These are phyloP conservation scores for Apophysomyces trapeziformis DNA, from an alignment of 371 early-diverging fungal species.

Conservation along the genomic window DNA sequence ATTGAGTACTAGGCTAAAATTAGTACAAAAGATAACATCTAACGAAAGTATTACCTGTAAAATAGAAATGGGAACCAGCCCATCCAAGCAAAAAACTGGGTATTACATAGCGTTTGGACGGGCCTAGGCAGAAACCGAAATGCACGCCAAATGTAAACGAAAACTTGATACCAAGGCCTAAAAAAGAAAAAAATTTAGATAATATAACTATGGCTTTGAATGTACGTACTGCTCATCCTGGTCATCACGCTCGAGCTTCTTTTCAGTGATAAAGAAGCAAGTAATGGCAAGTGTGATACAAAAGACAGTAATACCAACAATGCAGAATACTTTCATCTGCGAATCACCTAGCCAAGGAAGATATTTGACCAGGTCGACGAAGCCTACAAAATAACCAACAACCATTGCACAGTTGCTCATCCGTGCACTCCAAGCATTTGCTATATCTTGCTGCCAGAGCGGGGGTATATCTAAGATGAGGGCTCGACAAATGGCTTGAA, in stretches of 20 bases:
- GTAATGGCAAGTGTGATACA: conserved; percentile 53
- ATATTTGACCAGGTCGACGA: conserved; percentile 65
- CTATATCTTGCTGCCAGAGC: conserved; percentile 68
- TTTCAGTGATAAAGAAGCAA: conserved; percentile 61
- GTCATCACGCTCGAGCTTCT: conserved; percentile 31
- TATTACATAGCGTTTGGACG: conserved; percentile 72
- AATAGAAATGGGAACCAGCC: conserved; percentile 86
- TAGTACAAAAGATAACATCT: neutral
- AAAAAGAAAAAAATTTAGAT: neutral
- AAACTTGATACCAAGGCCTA: conserved; percentile 59
- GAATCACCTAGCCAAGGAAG: conserved; percentile 67
- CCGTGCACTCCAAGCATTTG: conserved; percentile 75
- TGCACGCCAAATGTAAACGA: conserved; percentile 63
- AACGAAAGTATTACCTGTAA: conserved; percentile 40
- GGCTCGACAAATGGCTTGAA: conserved; percentile 72
- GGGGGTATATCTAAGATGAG: conserved; percentile 78
- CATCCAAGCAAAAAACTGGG: conserved; percentile 87
- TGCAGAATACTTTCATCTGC: conserved; percentile 71
- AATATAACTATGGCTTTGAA: conserved; percentile 1
- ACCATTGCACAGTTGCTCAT: conserved; percentile 77
- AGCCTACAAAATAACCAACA: conserved; percentile 71
- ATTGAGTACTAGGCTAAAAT: conserved; percentile 40
- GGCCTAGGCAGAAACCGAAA: conserved; percentile 63
- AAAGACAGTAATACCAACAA: conserved; percentile 64
- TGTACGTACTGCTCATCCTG: conserved; percentile 26